A percentile compares a stretch with the other conserved stretches of the same genome.
phyloP scores from a whole-genome alignment of 306 rosid species.

The Quercus berberidifolia region DNA sequence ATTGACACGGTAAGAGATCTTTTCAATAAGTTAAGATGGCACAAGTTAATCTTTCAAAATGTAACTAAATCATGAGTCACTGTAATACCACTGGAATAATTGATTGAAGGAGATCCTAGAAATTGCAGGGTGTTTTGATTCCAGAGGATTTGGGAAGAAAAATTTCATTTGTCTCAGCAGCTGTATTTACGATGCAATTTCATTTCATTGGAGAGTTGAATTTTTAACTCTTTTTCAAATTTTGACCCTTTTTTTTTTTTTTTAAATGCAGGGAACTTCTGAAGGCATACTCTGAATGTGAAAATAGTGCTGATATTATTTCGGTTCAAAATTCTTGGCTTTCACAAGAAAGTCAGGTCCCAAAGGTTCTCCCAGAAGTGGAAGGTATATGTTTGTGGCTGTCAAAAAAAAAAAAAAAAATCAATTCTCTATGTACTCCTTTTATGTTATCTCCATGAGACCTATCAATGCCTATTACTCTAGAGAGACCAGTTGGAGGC shows the following conservation, averaged over 20 bases:
- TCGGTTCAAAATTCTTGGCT: conserved; percentile 84
- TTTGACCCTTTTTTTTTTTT: background rate
- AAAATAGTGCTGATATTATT: conserved; percentile 71
- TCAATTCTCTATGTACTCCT: background rate
- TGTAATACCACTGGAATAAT: background rate
- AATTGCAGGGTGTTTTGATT: background rate
- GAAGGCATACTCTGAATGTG: conserved; percentile 76
- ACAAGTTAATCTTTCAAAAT: background rate
- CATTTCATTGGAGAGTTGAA: conserved; percentile 1
- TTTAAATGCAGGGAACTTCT: conserved; percentile 67
- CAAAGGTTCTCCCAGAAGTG: conserved; percentile 41
- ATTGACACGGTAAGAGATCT: background rate
- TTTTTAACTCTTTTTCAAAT: background rate
- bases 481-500: background rate
- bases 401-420: background rate
- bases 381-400: conserved; percentile 43
- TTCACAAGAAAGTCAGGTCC: conserved; percentile 58
- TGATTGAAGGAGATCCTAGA: background rate
- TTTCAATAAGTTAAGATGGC: background rate
- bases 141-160: conserved; percentile 8
- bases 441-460: background rate
- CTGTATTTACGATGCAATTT: background rate
- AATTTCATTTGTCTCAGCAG: conserved; percentile 1
- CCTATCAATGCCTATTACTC: background rate
- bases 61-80: background rate